Conservation (phyloP, 73 alveolate genomes). For the Paramecium primaurelia region DNA sequence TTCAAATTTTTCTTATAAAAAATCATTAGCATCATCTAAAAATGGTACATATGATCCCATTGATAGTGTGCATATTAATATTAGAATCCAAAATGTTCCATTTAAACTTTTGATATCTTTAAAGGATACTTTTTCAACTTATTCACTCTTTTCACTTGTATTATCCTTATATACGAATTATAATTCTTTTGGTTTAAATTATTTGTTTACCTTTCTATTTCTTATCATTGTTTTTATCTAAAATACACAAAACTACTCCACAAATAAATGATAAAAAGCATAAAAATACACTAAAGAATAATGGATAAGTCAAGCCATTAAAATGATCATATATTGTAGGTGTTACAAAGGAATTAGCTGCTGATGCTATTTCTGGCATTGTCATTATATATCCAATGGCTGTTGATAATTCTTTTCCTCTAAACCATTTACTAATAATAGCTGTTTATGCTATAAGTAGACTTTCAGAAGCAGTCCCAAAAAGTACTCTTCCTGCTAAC, state of each 20-base stretch:
- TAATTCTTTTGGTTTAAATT: background rate
- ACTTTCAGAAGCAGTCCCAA: constrained; percentile 26
- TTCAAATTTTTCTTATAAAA: background rate
- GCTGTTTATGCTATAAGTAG: background rate
- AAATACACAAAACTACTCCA: background rate
- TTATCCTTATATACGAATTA: background rate
- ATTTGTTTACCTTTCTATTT: background rate
- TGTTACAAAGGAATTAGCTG: background rate
- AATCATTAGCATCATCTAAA: constrained; percentile 44
- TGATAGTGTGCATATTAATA: background rate
- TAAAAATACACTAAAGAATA: background rate
- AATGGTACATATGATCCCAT: constrained; percentile 17
- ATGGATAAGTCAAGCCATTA: background rate
- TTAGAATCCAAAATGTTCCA: constrained; percentile 39
- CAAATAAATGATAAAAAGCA: constrained; percentile 14
- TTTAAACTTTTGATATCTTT: background rate
- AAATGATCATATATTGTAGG: background rate
- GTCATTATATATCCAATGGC: constrained; percentile 39
- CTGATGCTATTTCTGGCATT: constrained; percentile 35
- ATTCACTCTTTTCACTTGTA: background rate
- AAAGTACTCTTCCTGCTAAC: constrained; percentile 9
- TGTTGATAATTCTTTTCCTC: constrained; percentile 46
- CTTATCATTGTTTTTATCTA: background rate
- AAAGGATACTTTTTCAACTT: background rate
- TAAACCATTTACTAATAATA: constrained; percentile 12